Percentiles rank a stretch among this genome's conserved stretches.
Conservation (phyloP, 139 green algal genomes). For the Haematococcus lacustris region DNA sequence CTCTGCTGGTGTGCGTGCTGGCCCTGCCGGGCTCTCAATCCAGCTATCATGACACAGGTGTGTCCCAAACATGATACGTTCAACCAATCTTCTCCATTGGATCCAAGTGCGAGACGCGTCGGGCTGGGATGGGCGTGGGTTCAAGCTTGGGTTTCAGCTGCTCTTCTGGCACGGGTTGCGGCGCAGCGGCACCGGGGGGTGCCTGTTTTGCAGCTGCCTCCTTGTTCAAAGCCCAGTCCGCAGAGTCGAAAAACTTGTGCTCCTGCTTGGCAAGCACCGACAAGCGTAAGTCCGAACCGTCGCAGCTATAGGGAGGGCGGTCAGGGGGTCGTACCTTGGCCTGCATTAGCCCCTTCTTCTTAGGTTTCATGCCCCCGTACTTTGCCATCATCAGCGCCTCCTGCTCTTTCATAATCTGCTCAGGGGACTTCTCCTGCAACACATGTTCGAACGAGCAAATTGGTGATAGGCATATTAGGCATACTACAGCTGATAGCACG, state of each 20-base stretch:
- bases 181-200: slow-evolving; percentile 6
- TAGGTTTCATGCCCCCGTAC: slow-evolving; percentile 65
- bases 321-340: slow-evolving; percentile 51
- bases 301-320: no score
- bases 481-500: no score
- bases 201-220: slow-evolving; percentile 33
- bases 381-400: slow-evolving; percentile 56
- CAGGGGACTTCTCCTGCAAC: slow-evolving; percentile 24
- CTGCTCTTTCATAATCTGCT: slow-evolving; percentile 55
- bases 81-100: slow-evolving; percentile 21
- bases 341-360: slow-evolving; percentile 47
- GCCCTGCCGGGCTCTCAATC: no score
- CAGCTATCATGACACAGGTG: no score
- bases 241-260: slow-evolving; percentile 75
- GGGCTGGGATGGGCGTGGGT: slow-evolving; percentile 28
- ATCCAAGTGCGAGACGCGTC: slow-evolving; percentile 53
- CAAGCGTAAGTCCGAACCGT: no score
- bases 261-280: no score
- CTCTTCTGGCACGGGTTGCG: slow-evolving; percentile 25
- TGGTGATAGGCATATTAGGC: no score
- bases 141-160: slow-evolving; percentile 59
- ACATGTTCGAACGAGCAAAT: no score
- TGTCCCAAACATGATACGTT: no score
- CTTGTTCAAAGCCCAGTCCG: slow-evolving; percentile 71
- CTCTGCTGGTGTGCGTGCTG: no score